Percentiles rank a stretch among this genome's conserved stretches.
These are phyloP conservation scores for Parietaria judaica DNA, from an alignment of 306 rosid species.

Conservation along the genomic window DNA sequence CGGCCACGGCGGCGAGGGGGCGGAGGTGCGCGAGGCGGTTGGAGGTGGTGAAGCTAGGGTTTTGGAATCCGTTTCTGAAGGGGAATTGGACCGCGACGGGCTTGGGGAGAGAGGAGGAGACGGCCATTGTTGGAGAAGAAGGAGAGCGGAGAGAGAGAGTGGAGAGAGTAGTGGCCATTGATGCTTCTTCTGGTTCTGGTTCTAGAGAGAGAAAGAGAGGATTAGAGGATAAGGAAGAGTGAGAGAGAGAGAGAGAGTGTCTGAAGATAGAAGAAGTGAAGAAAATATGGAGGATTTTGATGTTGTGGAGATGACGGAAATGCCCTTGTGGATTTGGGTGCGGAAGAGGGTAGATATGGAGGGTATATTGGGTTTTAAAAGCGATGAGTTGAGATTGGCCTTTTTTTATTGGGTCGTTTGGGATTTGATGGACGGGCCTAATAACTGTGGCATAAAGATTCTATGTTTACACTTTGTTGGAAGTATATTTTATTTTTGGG, in stretches of 20 bases:
- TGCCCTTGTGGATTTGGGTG: conserved; percentile 8
- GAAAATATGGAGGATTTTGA: neutral
- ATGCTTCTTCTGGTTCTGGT: neutral
- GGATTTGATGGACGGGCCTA: too few species aligned
- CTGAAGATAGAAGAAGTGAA: neutral
- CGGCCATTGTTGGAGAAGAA: conserved; percentile 25
- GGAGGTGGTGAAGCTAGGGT: conserved; percentile 15
- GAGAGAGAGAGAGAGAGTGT: neutral
- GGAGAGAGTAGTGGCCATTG: conserved; percentile 52
- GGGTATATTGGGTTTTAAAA: neutral
- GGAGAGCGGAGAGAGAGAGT: conserved; percentile 39
- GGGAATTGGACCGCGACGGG: conserved; percentile 38
- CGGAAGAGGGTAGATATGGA: neutral
- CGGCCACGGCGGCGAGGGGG: conserved; percentile 53
- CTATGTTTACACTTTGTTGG: too few species aligned
- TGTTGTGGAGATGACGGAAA: neutral
- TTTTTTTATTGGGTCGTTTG: neutral
- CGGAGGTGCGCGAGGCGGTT: conserved; percentile 47
- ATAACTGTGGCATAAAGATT: too few species aligned
- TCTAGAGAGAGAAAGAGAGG: neutral
- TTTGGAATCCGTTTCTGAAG: conserved; percentile 6
- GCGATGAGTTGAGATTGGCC: neutral
- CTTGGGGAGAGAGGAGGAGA: conserved; percentile 25
- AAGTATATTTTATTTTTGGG: too few species aligned
- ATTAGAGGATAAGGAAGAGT: conserved; percentile 24